Conservation (phyloP, 2,329 filamentous ascomycete species). For the Epichloe festucae region DNA sequence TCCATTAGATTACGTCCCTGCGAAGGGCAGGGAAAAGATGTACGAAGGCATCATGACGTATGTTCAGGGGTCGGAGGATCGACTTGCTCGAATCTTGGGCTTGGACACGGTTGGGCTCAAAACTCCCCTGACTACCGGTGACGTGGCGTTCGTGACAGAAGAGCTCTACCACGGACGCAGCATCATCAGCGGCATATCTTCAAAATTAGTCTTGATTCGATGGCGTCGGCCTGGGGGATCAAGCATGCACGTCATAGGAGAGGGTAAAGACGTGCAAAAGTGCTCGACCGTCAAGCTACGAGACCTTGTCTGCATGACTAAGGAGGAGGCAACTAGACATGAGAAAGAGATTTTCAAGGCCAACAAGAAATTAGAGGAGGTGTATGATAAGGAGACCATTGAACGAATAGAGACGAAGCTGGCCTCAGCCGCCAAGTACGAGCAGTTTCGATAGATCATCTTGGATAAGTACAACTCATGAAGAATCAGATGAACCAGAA, state of each 20-base stretch:
- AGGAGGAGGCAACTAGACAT: conserved; percentile 72
- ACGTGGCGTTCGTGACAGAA: conserved; percentile 79
- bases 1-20: conserved; percentile 69
- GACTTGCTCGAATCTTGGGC: conserved; percentile 40
- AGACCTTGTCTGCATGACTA: conserved; percentile 83
- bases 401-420: conserved; percentile 53
- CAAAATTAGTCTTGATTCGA: conserved; percentile 63
- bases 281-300: conserved; percentile 53
- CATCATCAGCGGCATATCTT: conserved; percentile 68
- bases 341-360: conserved; percentile 67
- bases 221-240: conserved; percentile 57
- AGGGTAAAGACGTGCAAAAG: conserved; percentile 61
- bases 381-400: conserved; percentile 61
- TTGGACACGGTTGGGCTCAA: conserved; percentile 52
- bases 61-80: conserved; percentile 69
- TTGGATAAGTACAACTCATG: not conserved
- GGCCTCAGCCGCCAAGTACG: conserved; percentile 51
- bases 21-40: conserved; percentile 79
- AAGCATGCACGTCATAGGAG: conserved; percentile 48
- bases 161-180: conserved; percentile 80
- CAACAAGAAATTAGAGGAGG: conserved; percentile 50
- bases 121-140: conserved; percentile 57
- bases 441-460: conserved; percentile 30
- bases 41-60: conserved; percentile 71
- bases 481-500: not conserved